Conservation (phyloP, 495 filamentous ascomycete genomes). For the Podospora appendiculata region DNA sequence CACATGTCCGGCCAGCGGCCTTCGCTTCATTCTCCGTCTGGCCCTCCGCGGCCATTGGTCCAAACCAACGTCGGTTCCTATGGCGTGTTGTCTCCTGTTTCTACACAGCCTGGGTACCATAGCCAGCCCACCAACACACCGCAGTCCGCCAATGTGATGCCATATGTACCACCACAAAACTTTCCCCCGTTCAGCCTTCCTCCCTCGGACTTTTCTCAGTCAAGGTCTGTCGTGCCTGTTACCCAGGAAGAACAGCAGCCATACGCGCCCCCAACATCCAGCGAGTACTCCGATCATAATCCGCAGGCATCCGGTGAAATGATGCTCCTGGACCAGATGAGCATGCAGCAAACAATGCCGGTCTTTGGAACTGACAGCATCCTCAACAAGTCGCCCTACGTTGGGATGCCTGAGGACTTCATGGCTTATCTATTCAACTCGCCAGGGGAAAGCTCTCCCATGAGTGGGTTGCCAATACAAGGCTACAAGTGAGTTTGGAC, state of each 20-base stretch:
- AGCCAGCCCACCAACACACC: slow-evolving; percentile 35
- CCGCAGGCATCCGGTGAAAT: slow-evolving; percentile 41
- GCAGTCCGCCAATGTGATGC: slow-evolving; percentile 29
- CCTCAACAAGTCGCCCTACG: slow-evolving; percentile 75
- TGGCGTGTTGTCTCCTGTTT: slow-evolving; percentile 41
- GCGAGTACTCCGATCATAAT: slow-evolving; percentile 37
- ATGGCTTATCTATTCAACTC: slow-evolving; percentile 86
- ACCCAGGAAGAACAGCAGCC: slow-evolving; percentile 22
- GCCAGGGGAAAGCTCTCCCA: slow-evolving; percentile 32
- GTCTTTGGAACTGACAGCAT: slow-evolving; percentile 73
- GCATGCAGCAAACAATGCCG: slow-evolving; percentile 63
- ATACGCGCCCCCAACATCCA: slow-evolving; percentile 31
- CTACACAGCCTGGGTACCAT: slow-evolving; percentile 40
- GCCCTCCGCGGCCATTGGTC: slow-evolving; percentile 34
- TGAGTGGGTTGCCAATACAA: slow-evolving; percentile 39
- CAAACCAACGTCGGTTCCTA: slow-evolving; percentile 40
- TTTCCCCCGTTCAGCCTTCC: slow-evolving; percentile 50
- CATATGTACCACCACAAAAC: slow-evolving; percentile 44
- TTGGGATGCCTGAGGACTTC: slow-evolving; percentile 84
- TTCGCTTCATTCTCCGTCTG: slow-evolving; percentile 34
- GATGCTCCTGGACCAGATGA: slow-evolving; percentile 58
- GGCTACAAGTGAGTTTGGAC: slow-evolving; percentile 38
- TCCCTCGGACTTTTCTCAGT: slow-evolving; percentile 41
- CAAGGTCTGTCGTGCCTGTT: slow-evolving; percentile 15
- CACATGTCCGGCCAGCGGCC: slow-evolving; percentile 26